A percentile compares a stretch with the other conserved stretches of the same genome.
These are phyloP conservation scores for Carallia pectinifolia DNA, from an alignment of 345 rosid species.

Conservation along the genomic window DNA sequence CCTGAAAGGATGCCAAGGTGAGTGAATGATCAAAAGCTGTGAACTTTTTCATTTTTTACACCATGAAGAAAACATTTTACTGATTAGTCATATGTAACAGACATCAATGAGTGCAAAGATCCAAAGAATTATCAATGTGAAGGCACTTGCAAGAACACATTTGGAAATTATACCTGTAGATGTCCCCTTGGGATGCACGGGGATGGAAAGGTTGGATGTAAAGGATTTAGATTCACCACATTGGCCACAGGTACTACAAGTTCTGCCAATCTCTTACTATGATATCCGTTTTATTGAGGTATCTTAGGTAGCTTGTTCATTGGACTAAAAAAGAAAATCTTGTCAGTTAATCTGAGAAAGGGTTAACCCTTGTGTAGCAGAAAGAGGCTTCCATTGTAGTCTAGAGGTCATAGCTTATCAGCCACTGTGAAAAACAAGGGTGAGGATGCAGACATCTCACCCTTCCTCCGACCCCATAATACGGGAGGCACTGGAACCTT, in stretches of 20 bases:
- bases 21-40: background rate
- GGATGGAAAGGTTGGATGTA: constrained; percentile 17
- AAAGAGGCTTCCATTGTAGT: too few relatives aligned
- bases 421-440: too few relatives aligned
- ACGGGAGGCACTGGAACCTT: too few relatives aligned
- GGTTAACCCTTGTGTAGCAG: too few relatives aligned
- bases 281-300: too few relatives aligned
- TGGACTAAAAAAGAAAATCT: too few relatives aligned
- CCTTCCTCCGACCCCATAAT: too few relatives aligned
- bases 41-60: background rate
- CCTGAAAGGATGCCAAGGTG: constrained; percentile 22
- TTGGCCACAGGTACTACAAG: constrained; percentile 6
- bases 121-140: constrained; percentile 2
- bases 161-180: constrained; percentile 9
- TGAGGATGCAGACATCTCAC: too few relatives aligned
- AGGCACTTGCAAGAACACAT: constrained; percentile 14
- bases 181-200: constrained; percentile 26
- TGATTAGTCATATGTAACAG: background rate
- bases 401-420: too few relatives aligned
- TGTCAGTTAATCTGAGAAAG: too few relatives aligned
- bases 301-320: too few relatives aligned
- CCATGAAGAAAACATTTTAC: background rate
- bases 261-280: too few relatives aligned
- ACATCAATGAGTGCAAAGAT: constrained; percentile 17
- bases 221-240: constrained; percentile 8